Evolutionary conservation across 257 asterid species (phyloP), one percentile per base, ranked within the genome.

Genomic region (Salvia hispanica): DNA sequence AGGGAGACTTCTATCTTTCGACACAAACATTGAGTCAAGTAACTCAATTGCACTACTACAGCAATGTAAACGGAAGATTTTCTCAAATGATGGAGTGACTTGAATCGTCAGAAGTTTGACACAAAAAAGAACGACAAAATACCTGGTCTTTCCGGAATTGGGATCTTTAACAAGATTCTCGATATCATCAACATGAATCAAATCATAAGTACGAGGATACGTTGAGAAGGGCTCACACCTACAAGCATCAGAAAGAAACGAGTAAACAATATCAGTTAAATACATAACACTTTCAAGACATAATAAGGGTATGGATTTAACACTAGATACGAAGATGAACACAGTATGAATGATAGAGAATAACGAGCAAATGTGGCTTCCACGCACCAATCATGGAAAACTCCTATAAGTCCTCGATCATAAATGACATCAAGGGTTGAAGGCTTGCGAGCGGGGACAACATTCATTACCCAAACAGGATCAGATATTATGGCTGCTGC

Each of bases 171-270:
- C 69, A 64, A 94, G 96, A 68, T 95, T 87, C 64, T 83, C 96
- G 42, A 94, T 80, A 58, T 88, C 77, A 57, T 77, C 84, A 37
- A 86, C 96, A 43, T 94, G 99, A 75, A 94, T 91, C 64, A 94
- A 82, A 79, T 94, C 99, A 72, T 94, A 94, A 28, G 96, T 84
- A 76, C 96, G 93, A 72, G 99, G 99, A 77, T 94, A 91, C 3
- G 96, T 94, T 33, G 99, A 94, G 81, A 94, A 94, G 71, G 99
- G 99, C 80, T 94, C 99, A 43, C 97, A 94, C 99, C 99, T 94
- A 82, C 68, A 71, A 69, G 61, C 70, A 80, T 51, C 76, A 71
- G 72, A 63, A 73, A 81, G 21, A 51, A 47, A 58, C 31, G 31
- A 25, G 1, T 25, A 25, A 25, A 25, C 31, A 25, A 25, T 25